Conservation (phyloP, 805 yeast species). For the Yarrowia sp. region DNA sequence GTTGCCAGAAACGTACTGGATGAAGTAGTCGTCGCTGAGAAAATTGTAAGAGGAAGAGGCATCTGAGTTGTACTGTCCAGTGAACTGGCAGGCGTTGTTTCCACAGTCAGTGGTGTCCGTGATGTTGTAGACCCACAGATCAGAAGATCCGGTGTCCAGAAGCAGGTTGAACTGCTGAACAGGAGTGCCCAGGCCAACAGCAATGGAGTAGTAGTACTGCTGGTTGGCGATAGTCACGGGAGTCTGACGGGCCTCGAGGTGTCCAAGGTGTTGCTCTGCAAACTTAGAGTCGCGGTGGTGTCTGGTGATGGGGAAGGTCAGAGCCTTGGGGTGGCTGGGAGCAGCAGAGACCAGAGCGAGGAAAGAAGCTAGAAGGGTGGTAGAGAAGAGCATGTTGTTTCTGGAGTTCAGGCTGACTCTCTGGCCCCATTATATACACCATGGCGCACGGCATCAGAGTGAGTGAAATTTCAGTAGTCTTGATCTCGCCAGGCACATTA, state of each 20-base stretch:
- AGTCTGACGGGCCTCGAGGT: not conserved
- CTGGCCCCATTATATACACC: not conserved
- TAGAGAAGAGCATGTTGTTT: not conserved
- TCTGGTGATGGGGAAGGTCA: not conserved
- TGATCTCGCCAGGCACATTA: no score
- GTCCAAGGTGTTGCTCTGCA: not conserved
- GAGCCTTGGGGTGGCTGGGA: not conserved
- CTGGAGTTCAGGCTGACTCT: not conserved
- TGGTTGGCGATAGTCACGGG: not conserved
- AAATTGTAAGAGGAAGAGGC: no score
- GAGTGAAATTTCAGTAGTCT: not conserved
- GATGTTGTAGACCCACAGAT: not conserved
- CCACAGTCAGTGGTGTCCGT: not conserved
- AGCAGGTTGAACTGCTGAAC: not conserved
- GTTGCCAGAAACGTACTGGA: no score
- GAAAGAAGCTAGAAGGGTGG: not conserved
- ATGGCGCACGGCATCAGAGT: not conserved
- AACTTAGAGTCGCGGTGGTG: not conserved
- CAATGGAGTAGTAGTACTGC: not conserved
- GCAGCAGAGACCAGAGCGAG: not conserved
- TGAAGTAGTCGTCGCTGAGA: no score
- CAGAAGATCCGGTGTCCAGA: not conserved
- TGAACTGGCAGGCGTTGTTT: not conserved
- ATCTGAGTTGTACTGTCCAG: not conserved
- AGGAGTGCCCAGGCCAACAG: not conserved